These are phyloP conservation scores for Fusarium albosuccineum DNA, from an alignment of 2,329 filamentous ascomycete genomes.

Conservation along the genomic window DNA sequence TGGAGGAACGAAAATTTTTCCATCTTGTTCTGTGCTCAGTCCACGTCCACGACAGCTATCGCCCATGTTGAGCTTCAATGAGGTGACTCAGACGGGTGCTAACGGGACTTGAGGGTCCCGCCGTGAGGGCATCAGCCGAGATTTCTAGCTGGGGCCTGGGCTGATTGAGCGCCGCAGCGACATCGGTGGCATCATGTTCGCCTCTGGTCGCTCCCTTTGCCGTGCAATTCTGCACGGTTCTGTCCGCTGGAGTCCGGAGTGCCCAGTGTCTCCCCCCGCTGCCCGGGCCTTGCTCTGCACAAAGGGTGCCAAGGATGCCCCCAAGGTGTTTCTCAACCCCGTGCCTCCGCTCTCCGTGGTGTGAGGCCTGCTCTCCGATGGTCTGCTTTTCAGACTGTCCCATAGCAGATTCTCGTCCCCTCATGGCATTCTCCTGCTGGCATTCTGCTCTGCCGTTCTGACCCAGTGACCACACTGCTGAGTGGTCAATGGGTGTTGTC, in stretches of 20 bases:
- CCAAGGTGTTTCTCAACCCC: constrained; percentile 20
- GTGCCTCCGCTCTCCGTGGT: constrained; percentile 40
- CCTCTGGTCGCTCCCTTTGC: constrained; percentile 40
- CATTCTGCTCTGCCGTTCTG: constrained; percentile 27
- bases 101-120: constrained; percentile 43
- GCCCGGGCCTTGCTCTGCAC: constrained; percentile 33
- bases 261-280: constrained; percentile 34
- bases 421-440: constrained; percentile 36
- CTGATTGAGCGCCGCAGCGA: constrained; percentile 48
- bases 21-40: constrained; percentile 36
- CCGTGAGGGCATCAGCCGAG: constrained; percentile 48
- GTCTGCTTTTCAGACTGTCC: constrained; percentile 39
- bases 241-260: constrained; percentile 43
- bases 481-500: constrained; percentile 33
- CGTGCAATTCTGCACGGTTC: constrained; percentile 47
- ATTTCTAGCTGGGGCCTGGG: constrained; percentile 45
- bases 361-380: constrained; percentile 42
- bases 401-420: constrained; percentile 32
- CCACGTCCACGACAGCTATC: constrained; percentile 36
- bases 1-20: constrained; percentile 35
- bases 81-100: constrained; percentile 45
- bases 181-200: constrained; percentile 48
- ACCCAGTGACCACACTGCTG: constrained; percentile 35
- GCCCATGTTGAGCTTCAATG: constrained; percentile 40
- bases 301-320: constrained; percentile 23